Percentiles rank a stretch among this genome's conserved stretches.
These are phyloP conservation scores for Luvunga scandens DNA, from an alignment of 345 rosid genomes.

Conservation along the genomic window DNA sequence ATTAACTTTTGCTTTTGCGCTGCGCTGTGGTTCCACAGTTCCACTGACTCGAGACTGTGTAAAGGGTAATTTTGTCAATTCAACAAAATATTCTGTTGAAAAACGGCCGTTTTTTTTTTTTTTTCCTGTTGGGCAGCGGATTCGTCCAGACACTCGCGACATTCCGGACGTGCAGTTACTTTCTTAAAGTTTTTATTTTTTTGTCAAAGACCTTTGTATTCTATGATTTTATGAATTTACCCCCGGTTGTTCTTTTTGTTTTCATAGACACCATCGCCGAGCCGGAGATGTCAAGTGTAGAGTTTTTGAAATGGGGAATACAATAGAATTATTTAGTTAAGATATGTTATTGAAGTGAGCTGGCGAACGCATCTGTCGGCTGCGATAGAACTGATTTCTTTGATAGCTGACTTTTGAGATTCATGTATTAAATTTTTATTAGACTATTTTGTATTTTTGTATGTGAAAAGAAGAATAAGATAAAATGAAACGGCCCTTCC, in stretches of 20 bases:
- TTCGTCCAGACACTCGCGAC: neutral
- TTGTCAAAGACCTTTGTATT: neutral
- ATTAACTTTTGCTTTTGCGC: neutral
- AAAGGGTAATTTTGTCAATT: neutral
- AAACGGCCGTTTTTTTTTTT: neutral
- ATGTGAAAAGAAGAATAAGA: too few relatives aligned
- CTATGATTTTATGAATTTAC: neutral
- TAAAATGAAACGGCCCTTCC: too few relatives aligned
- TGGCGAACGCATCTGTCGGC: neutral
- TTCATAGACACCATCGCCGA: too few relatives aligned
- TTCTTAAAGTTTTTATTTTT: neutral
- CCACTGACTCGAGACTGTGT: neutral
- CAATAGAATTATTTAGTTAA: too few relatives aligned
- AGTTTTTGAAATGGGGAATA: too few relatives aligned
- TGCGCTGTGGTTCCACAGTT: neutral
- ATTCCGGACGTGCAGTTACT: neutral
- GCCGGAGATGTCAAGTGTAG: accelerated
- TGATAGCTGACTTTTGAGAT: neutral
- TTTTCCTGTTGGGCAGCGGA: neutral
- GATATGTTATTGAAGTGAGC: neutral
- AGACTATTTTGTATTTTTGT: too few relatives aligned
- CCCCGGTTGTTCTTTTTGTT: neutral
- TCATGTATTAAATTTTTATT: too few relatives aligned
- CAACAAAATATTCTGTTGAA: neutral
- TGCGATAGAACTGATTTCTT: neutral